phyloP scores from a whole-genome alignment of 352 stramenopile genomes.

The Elongisporangium anandrum region DNA sequence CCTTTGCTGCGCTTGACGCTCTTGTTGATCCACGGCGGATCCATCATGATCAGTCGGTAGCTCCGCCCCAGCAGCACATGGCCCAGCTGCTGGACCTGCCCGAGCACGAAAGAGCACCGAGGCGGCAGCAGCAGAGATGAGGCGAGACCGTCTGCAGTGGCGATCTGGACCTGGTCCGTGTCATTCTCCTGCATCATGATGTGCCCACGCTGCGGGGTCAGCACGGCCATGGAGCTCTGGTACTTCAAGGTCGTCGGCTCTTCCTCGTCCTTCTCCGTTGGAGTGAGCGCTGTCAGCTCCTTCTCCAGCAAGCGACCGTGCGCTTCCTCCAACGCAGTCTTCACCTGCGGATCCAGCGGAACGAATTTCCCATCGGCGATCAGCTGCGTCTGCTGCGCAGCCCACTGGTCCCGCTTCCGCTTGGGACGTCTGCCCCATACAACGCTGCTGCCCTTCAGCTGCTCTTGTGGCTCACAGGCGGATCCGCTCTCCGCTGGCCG shows the following conservation, averaged over 20 bases:
- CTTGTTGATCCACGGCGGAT: slow-evolving; percentile 79
- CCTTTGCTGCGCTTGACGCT: slow-evolving; percentile 47
- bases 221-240: slow-evolving; percentile 1
- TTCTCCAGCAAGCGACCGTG: slow-evolving; percentile 16
- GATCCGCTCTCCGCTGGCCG: background rate
- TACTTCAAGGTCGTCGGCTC: background rate
- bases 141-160: background rate
- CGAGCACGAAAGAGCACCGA: slow-evolving; percentile 16
- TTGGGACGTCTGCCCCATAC: slow-evolving; percentile 17
- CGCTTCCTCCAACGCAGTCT: slow-evolving; percentile 12
- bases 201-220: slow-evolving; percentile 10
- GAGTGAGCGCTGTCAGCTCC: slow-evolving; percentile 8
- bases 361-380: slow-evolving; percentile 46
- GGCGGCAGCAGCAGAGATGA: slow-evolving; percentile 21
- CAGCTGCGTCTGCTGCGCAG: slow-evolving; percentile 28
- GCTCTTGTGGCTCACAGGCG: slow-evolving; percentile 7
- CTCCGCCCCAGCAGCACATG: slow-evolving; percentile 2
- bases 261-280: slow-evolving; percentile 2
- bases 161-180: slow-evolving; percentile 14
- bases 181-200: slow-evolving; percentile 12
- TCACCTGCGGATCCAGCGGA: slow-evolving; percentile 20
- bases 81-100: slow-evolving; percentile 17
- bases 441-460: slow-evolving; percentile 2
- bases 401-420: slow-evolving; percentile 32
- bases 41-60: slow-evolving; percentile 54